These are phyloP conservation scores for Cetradonia linearis DNA, from an alignment of 495 filamentous ascomycete genomes.

Conservation along the genomic window DNA sequence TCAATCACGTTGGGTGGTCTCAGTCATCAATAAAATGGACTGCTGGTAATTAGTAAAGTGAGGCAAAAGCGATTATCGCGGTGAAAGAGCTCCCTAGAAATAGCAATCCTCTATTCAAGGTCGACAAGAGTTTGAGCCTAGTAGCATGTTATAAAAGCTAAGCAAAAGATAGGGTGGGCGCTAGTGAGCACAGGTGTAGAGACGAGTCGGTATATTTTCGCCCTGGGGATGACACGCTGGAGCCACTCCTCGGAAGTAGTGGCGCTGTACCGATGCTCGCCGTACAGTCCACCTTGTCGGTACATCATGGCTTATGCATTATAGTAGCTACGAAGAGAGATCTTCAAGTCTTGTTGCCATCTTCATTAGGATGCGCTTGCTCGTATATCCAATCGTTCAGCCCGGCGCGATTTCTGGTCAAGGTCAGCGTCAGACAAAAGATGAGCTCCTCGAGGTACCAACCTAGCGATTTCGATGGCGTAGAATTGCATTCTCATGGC, in stretches of 20 bases:
- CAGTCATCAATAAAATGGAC: neutral
- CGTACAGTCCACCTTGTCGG: neutral
- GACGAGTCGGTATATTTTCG: neutral
- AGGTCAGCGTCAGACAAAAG: constrained; percentile 15
- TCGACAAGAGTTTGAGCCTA: neutral
- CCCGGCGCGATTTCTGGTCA: constrained; percentile 62
- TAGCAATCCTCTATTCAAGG: neutral
- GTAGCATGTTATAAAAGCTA: neutral
- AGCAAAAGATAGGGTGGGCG: neutral
- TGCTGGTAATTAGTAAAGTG: neutral
- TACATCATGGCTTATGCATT: neutral
- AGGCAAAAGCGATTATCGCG: neutral
- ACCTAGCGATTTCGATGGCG: constrained; percentile 88
- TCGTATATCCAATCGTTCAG: constrained; percentile 97
- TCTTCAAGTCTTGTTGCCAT: constrained; percentile 20
- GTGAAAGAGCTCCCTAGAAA: neutral
- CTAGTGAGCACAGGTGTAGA: neutral
- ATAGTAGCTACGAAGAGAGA: neutral
- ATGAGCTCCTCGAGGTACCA: constrained; percentile 15
- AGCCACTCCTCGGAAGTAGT: neutral
- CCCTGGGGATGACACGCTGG: neutral
- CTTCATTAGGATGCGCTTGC: constrained; percentile 44
- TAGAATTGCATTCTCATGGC: constrained; percentile 92
- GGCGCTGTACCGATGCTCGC: neutral
- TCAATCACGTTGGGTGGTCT: neutral